Evolutionary conservation across 306 rosid genomes (phyloP).

Genomic region (Cicer pinnatifidum): DNA sequence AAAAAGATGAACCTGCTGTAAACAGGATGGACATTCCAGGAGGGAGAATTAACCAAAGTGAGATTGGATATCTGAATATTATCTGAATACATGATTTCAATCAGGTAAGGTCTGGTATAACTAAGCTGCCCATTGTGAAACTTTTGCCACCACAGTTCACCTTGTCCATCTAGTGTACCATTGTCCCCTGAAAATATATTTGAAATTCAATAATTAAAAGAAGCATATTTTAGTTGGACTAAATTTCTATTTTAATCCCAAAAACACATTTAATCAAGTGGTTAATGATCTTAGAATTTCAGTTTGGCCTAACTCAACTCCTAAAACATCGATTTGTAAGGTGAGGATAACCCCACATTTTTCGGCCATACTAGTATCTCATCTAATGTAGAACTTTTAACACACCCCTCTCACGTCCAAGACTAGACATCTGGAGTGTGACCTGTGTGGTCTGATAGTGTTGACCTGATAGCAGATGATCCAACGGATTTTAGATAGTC

Average conservation of each 20-base stretch:
- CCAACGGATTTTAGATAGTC: too few species aligned
- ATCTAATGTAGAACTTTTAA: too few species aligned
- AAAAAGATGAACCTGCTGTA: slow-evolving; percentile 61
- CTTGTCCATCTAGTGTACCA: slow-evolving; percentile 83
- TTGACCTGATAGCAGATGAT: too few species aligned
- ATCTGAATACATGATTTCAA: slow-evolving; percentile 68
- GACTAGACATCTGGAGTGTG: too few species aligned
- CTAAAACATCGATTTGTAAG: too few species aligned
- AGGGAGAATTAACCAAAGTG: slow-evolving; percentile 68
- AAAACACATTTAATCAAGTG: not conserved
- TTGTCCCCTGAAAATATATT: slow-evolving; percentile 60
- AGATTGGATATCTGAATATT: slow-evolving; percentile 70
- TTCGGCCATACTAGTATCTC: too few species aligned
- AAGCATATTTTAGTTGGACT: not conserved
- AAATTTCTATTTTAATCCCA: not conserved
- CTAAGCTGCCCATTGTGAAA: slow-evolving; percentile 55
- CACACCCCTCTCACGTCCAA: too few species aligned
- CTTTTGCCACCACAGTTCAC: slow-evolving; percentile 79
- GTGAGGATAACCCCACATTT: too few species aligned
- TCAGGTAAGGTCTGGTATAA: slow-evolving; percentile 74
- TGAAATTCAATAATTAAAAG: slow-evolving; percentile 24
- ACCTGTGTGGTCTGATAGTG: too few species aligned
- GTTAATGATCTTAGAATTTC: too few species aligned
- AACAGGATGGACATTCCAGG: slow-evolving; percentile 67
- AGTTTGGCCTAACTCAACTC: too few species aligned